Base-by-base conservation (phyloP, 495 filamentous ascomycete species). In the Evernia prunastri region DNA sequence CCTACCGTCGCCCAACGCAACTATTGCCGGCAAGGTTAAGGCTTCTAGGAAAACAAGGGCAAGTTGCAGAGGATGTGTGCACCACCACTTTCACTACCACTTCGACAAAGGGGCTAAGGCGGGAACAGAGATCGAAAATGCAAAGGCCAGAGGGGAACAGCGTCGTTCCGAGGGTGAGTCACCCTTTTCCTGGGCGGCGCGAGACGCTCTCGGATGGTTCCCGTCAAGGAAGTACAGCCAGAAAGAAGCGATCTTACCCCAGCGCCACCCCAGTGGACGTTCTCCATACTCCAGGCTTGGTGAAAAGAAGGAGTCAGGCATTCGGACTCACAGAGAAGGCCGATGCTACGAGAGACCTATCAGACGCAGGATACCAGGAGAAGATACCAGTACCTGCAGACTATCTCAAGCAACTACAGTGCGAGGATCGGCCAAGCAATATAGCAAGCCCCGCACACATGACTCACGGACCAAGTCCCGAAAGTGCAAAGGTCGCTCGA, bases 71-170 rank as follows among this genome's bases (percentile, higher is more conserved):
- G 56, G 56, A 80, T 79, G 76, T 75, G 66, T 76, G 77, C 77
- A 81, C 76, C 74, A 79, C 73, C 77, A 81, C 73, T 61, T 61
- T 51, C 64, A 68, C 51, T 61, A 59, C 62, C 66, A 68, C 58
- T 49, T 67, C 33, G 56, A 68, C 25, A 43, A 31, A 47, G 17
- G 51, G 17, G 33, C 45, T 23, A 33, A 29, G 18, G 64, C 36
- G 36, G 47, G 27, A 63, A 39, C 39, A 36, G 20, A 66, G 53
- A 23, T 42, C 66, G 23, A 51, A 47, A 53, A 35, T 66, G 33
- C 58, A 60, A 25, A 68, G 63, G 53, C 58, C 37, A 17, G 51
- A 51, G 39, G 66, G 51, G 18, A 63, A 29, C 58, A 62, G 53
- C 17, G 33, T 39, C 53, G 35, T 66, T 27, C 63, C 59, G 56